Base-by-base conservation (phyloP, 495 filamentous ascomycete genomes). In the Neurospora sp. region DNA sequence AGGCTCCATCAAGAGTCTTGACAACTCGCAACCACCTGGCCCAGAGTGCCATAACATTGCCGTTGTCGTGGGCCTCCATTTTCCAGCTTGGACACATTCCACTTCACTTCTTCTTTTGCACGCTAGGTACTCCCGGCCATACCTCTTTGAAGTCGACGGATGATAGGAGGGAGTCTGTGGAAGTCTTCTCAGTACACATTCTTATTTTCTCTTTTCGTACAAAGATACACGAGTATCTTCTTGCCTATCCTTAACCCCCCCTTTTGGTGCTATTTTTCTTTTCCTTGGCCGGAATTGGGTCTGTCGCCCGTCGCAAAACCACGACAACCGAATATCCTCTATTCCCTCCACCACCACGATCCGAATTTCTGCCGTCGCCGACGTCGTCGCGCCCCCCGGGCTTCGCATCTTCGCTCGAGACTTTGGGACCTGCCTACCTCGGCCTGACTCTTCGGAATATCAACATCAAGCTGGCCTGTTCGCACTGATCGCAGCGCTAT, bases 401-500 rank as follows among this genome's bases (percentile, higher is more conserved):
- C 53, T 66, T 66, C 27, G 53, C 53, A 66, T 66, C 53, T 3
- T 31, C 27, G 27, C 31, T 66, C 27, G 53, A 66, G 53, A 35
- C 53, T 31, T 66, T 66, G 53, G 12, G 12, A 66, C 27, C 27
- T 66, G 35, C 53, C 53, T 18, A 35, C 27, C 53, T 66, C 53
- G 53, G 27, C 53, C 53, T 35, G 53, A 35, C 53, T 35, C 53
- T 66, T 35, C 27, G 27, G 27, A 66, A 35, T 9, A 66, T 66
- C 53, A 12, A 66, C 53, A 35, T 66, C 53, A 66, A 66, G 27
- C 53, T 66, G 53, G 53, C 40, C 53, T 53, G 20, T 70, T 42
- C 37, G 70, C 70, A 42, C 69, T 38, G 74, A 82, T 75, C 81
- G 76, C 76, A 83, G 77, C 84, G 83, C 79, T 81, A 85, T 83